Evolutionary conservation across 2,329 filamentous ascomycete genomes (phyloP).

Genomic region (Truncatella angustata): DNA sequence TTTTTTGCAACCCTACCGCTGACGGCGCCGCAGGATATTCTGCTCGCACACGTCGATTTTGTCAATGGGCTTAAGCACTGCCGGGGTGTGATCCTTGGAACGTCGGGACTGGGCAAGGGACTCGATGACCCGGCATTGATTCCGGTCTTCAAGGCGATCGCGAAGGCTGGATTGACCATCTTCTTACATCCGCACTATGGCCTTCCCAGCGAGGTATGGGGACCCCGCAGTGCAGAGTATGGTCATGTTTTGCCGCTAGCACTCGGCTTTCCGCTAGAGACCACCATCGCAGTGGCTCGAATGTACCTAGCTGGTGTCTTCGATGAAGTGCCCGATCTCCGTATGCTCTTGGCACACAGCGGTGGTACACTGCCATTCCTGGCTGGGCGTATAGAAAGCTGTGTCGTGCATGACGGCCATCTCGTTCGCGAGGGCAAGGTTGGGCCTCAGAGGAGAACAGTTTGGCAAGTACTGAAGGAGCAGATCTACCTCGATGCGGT

Average conservation of each 20-base stretch:
- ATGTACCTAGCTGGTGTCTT: conserved; percentile 89
- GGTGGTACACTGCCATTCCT: conserved; percentile 88
- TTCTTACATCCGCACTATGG: conserved; percentile 95
- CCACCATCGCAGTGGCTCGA: conserved; percentile 82
- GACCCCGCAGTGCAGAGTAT: conserved; percentile 66
- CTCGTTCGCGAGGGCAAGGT: conserved; percentile 63
- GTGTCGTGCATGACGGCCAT: conserved; percentile 78
- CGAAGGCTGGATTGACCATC: conserved; percentile 62
- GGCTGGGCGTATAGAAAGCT: conserved; percentile 84
- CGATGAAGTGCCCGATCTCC: conserved; percentile 67
- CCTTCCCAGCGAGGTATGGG: conserved; percentile 76
- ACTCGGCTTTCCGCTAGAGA: conserved; percentile 87
- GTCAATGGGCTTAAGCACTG: conserved; percentile 63
- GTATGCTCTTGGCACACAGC: conserved; percentile 81
- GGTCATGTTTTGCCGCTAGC: conserved; percentile 86
- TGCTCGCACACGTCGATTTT: conserved; percentile 64
- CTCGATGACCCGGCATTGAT: conserved; percentile 76
- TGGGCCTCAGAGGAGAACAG: conserved; percentile 42
- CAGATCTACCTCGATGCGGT: conserved; percentile 90
- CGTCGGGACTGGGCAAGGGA: conserved; percentile 74
- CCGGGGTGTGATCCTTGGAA: conserved; percentile 86
- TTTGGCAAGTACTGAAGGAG: conserved; percentile 58
- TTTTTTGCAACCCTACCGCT: conserved; percentile 83
- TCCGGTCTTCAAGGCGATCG: conserved; percentile 69
- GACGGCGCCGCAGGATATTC: conserved; percentile 60